Percentiles rank a stretch among this genome's conserved stretches.
These are phyloP conservation scores for Podospora pseudoanserina DNA, from an alignment of 495 filamentous ascomycete genomes.

Conservation along the genomic window DNA sequence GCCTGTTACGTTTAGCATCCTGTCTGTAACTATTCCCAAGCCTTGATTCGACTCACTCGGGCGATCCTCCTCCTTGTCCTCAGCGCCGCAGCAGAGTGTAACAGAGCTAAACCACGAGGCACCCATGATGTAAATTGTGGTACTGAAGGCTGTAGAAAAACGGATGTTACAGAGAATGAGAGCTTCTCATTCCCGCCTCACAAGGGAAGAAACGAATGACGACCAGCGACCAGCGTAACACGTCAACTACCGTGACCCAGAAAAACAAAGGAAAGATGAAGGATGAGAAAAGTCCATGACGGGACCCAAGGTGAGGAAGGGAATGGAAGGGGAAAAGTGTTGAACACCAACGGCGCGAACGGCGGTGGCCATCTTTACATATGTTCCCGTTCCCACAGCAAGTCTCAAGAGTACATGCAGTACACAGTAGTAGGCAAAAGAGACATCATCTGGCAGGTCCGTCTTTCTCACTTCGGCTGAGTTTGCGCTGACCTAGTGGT, in stretches of 20 bases:
- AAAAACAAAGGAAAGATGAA: slow-evolving; percentile 18
- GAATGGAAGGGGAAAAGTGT: not conserved
- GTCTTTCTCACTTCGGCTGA: slow-evolving; percentile 19
- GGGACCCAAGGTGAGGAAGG: slow-evolving; percentile 5
- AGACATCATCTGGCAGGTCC: slow-evolving; percentile 5
- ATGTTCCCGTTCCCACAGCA: not conserved
- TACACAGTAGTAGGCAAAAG: not conserved
- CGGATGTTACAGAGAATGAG: slow-evolving; percentile 16
- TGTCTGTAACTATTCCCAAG: not conserved
- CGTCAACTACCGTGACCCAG: slow-evolving; percentile 12
- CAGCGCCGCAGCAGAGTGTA: slow-evolving; percentile 38
- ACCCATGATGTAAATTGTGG: slow-evolving; percentile 39
- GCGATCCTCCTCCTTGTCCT: slow-evolving; percentile 35
- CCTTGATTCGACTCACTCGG: slow-evolving; percentile 23
- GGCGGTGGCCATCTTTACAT: slow-evolving; percentile 24
- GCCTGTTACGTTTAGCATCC: slow-evolving; percentile 1
- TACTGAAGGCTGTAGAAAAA: slow-evolving; percentile 8
- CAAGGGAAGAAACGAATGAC: slow-evolving; percentile 28
- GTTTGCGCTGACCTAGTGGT: slow-evolving; percentile 24
- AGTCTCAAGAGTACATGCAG: not conserved
- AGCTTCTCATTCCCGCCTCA: slow-evolving; percentile 12
- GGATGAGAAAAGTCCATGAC: slow-evolving; percentile 15
- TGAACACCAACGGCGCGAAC: slow-evolving; percentile 10
- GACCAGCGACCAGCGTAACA: slow-evolving; percentile 28
- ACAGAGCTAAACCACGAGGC: slow-evolving; percentile 39